phyloP scores from a whole-genome alignment of 2,329 filamentous ascomycete genomes.

The Talaromyces sp. region DNA sequence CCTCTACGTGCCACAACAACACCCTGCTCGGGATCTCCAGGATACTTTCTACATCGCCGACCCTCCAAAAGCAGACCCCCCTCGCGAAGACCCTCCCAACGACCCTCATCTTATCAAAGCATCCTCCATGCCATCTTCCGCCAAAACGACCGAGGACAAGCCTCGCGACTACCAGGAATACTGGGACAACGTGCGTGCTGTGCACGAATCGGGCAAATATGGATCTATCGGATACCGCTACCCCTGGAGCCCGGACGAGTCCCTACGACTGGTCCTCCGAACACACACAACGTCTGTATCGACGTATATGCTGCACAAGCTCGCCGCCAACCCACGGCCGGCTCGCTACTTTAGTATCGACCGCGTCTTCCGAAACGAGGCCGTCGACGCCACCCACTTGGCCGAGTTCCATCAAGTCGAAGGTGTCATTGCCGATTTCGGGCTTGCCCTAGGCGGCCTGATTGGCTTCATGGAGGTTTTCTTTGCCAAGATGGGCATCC shows the following conservation, averaged over 20 bases:
- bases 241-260: constrained; percentile 84
- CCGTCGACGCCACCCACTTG: constrained; percentile 91
- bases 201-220: constrained; percentile 87
- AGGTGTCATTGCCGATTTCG: constrained; percentile 96
- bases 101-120: constrained; percentile 35
- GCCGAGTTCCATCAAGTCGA: constrained; percentile 99
- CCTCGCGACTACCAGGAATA: constrained; percentile 71
- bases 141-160: constrained; percentile 43
- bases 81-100: constrained; percentile 50
- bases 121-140: constrained; percentile 35
- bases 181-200: constrained; percentile 78
- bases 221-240: constrained; percentile 96
- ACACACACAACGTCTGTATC: constrained; percentile 95
- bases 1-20: constrained; percentile 94
- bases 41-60: constrained; percentile 99
- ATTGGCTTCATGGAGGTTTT: constrained; percentile 95
- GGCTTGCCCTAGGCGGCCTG: constrained; percentile 81
- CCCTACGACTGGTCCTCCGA: constrained; percentile 78
- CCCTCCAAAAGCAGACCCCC: constrained; percentile 66
- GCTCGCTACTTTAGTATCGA: constrained; percentile 99
- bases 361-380: constrained; percentile 95
- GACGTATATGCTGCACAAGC: constrained; percentile 82
- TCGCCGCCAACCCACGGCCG: constrained; percentile 75
- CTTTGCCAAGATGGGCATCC: constrained; percentile 93
- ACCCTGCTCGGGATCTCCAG: constrained; percentile 93